These are phyloP conservation scores for Mortierella claussenii DNA, from an alignment of 192 early-diverging fungal species.

Conservation along the genomic window DNA sequence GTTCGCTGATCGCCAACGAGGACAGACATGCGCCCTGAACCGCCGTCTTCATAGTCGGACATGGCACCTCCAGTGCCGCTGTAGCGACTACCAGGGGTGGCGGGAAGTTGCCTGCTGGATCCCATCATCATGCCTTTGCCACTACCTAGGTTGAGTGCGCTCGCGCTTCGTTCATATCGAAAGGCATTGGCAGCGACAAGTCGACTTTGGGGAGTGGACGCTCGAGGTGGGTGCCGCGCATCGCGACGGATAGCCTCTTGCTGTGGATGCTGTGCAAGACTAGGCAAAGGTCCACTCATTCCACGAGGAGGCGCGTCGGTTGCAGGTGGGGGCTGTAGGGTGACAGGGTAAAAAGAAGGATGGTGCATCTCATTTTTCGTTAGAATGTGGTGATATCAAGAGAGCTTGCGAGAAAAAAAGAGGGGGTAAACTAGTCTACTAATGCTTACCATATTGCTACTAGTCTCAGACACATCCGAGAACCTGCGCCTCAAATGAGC, in stretches of 20 bases:
- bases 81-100: conserved; percentile 7
- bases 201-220: conserved; percentile 36
- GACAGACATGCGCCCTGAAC: conserved; percentile 6
- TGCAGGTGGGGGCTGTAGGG: too few relatives aligned
- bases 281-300: conserved; percentile 21
- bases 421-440: too few relatives aligned
- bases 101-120: conserved; percentile 2
- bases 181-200: conserved; percentile 1
- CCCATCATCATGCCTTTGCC: background rate
- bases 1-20: conserved; percentile 19
- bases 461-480: conserved; percentile 19
- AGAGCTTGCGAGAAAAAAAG: too few relatives aligned
- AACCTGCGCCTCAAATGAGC: conserved; percentile 32
- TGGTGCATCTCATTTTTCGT: too few relatives aligned
- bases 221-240: conserved; percentile 23
- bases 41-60: conserved; percentile 28
- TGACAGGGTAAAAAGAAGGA: too few relatives aligned
- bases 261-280: conserved; percentile 14
- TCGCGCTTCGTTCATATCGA: conserved; percentile 6
- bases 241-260: conserved; percentile 31
- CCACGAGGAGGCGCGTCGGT: conserved; percentile 38
- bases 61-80: conserved; percentile 17
- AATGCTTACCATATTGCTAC: conserved; percentile 23
- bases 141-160: too few relatives aligned
- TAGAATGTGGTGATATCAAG: too few relatives aligned